Percentiles rank a stretch among this genome's conserved stretches.
Conservation (phyloP, 768 basidiomycete genomes). For the Boletus tomentosulus region DNA sequence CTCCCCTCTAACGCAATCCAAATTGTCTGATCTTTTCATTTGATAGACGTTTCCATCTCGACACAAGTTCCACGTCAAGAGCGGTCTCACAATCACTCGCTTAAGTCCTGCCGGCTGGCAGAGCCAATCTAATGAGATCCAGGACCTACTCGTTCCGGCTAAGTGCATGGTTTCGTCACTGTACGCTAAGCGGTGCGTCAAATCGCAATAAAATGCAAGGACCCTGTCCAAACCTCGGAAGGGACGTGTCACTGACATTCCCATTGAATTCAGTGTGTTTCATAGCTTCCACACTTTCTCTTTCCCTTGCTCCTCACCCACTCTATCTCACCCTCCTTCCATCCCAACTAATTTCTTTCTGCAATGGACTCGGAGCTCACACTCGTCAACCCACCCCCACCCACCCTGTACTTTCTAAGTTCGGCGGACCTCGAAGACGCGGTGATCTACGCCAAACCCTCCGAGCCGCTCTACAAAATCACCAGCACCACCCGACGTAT, state of each 20-base stretch:
- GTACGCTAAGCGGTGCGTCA: not conserved
- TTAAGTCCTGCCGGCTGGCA: not conserved
- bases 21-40: not conserved
- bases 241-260: no score
- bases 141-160: not conserved
- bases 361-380: conserved; percentile 28
- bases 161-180: not conserved
- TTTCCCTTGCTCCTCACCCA: no score
- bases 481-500: conserved; percentile 18
- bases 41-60: not conserved
- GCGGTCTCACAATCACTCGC: no score
- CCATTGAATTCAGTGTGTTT: no score
- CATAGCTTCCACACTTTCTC: no score
- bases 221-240: no score
- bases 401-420: conserved; percentile 28
- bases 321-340: not conserved
- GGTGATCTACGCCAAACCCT: conserved; percentile 16
- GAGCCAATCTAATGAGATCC: not conserved
- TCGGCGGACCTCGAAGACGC: conserved; percentile 14
- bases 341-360: not conserved
- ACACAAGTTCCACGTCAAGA: no score
- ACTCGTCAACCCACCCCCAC: conserved; percentile 23
- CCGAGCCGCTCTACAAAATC: conserved; percentile 24
- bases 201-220: not conserved
- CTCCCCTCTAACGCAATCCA: no score